A percentile compares a stretch with the other conserved stretches of the same genome.
Evolutionary conservation across 495 filamentous ascomycete species (phyloP).

Genomic region (Neurospora tetraspora): DNA sequence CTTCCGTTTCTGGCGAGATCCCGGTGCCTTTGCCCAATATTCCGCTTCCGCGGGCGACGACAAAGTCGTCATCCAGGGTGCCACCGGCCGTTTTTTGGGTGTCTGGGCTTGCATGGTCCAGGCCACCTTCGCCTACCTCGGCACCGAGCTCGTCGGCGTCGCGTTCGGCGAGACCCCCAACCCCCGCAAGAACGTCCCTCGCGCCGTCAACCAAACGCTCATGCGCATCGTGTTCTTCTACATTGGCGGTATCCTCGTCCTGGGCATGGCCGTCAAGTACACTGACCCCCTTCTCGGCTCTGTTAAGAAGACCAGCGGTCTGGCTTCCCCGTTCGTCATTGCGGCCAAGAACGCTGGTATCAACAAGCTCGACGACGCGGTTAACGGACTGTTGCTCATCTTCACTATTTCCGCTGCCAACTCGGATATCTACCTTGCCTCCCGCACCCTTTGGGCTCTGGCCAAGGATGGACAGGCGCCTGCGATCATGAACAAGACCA

Average conservation of each 20-base stretch:
- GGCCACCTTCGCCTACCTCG: constrained; percentile 74
- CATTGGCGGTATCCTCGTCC: constrained; percentile 56
- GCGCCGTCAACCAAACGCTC: constrained; percentile 62
- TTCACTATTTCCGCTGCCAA: constrained; percentile 76
- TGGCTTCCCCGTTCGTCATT: constrained; percentile 58
- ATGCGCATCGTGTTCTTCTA: constrained; percentile 71
- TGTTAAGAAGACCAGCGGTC: constrained; percentile 35
- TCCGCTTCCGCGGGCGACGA: constrained; percentile 12
- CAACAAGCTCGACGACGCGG: constrained; percentile 54
- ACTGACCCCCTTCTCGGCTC: constrained; percentile 49
- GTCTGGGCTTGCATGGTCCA: constrained; percentile 73
- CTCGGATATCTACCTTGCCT: constrained; percentile 73
- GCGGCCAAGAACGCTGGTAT: constrained; percentile 55
- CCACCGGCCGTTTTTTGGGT: constrained; percentile 52
- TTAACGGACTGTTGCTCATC: constrained; percentile 72
- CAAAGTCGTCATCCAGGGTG: constrained; percentile 23
- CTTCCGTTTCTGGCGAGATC: constrained; percentile 70
- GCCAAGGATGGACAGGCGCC: constrained; percentile 71
- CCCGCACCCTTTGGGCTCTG: constrained; percentile 69
- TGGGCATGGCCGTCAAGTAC: constrained; percentile 59
- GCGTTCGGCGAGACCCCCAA: constrained; percentile 75
- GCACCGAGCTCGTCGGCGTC: constrained; percentile 76
- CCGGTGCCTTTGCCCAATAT: constrained; percentile 60
- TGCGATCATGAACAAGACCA: constrained; percentile 55
- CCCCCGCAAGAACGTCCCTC: constrained; percentile 62